Percentiles rank a stretch among this genome's conserved stretches.
Evolutionary conservation across 768 basidiomycete genomes (phyloP).

Genomic region (Hypholoma fasciculare): DNA sequence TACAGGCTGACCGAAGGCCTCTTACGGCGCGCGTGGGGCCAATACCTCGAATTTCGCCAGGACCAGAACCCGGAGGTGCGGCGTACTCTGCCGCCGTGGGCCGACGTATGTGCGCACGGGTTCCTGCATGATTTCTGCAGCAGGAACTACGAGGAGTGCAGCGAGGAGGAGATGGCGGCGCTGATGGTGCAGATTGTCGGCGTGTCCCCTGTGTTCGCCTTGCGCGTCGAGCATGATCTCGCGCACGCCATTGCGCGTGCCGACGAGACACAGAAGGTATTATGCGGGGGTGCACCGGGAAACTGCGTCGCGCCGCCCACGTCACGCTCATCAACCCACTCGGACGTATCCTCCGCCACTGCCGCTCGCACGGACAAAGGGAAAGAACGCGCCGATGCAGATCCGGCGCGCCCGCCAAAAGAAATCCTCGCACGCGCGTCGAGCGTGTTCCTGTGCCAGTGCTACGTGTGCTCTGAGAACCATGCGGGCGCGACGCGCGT

Average conservation of each 20-base stretch:
- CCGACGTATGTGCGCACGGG: background rate
- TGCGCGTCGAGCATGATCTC: background rate
- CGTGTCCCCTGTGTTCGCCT: background rate
- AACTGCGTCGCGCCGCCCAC: background rate
- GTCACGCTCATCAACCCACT: background rate
- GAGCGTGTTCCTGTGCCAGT: constrained; percentile 3
- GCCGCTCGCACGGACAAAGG: background rate
- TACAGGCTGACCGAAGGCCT: background rate
- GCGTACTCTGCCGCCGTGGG: background rate
- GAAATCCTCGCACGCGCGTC: background rate
- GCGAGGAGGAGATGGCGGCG: background rate
- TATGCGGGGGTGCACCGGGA: background rate
- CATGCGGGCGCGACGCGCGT: background rate
- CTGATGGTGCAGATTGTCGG: background rate
- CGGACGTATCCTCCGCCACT: background rate
- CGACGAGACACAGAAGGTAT: background rate
- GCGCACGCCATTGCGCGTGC: background rate
- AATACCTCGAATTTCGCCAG: background rate
- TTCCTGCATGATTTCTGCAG: background rate
- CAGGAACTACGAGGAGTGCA: background rate
- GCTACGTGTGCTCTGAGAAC: background rate
- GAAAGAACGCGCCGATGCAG: background rate
- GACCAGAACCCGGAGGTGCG: background rate
- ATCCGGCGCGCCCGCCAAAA: background rate
- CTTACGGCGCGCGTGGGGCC: background rate